Evolutionary conservation across 2,329 filamentous ascomycete species (phyloP).

Genomic region (Colletotrichum shisoi): DNA sequence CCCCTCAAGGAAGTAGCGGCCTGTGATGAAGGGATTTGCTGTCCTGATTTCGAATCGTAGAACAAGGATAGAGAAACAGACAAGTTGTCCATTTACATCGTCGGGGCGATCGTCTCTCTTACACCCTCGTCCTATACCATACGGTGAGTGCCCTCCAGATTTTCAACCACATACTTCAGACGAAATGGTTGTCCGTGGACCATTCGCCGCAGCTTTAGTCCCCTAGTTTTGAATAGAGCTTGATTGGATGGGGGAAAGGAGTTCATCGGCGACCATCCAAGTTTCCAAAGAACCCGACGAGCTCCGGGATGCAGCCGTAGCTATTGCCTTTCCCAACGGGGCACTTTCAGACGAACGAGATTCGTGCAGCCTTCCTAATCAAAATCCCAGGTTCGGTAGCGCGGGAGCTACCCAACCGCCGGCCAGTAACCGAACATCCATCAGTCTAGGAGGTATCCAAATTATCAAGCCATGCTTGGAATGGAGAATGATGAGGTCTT

Average conservation of each 20-base stretch:
- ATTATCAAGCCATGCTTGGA: neutral
- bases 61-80: neutral
- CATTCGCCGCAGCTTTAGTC: neutral
- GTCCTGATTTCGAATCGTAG: too few relatives aligned
- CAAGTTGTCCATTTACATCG: too few relatives aligned
- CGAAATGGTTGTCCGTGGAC: too few relatives aligned
- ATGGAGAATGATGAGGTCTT: neutral
- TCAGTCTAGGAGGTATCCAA: too few relatives aligned
- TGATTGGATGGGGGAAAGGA: neutral
- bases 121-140: neutral
- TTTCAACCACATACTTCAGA: neutral
- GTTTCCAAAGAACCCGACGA: neutral
- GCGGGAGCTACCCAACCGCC: neutral
- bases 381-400: neutral
- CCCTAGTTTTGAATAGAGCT: neutral
- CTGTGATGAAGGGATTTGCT: neutral
- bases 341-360: neutral
- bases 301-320: neutral
- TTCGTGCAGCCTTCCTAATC: neutral
- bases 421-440: neutral
- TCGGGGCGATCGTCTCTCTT: neutral
- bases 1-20: neutral
- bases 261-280: neutral
- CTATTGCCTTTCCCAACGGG: neutral
- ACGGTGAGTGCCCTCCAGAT: neutral